Conservation (phyloP, 768 basidiomycete genomes). For the Mycena leptocephala region DNA sequence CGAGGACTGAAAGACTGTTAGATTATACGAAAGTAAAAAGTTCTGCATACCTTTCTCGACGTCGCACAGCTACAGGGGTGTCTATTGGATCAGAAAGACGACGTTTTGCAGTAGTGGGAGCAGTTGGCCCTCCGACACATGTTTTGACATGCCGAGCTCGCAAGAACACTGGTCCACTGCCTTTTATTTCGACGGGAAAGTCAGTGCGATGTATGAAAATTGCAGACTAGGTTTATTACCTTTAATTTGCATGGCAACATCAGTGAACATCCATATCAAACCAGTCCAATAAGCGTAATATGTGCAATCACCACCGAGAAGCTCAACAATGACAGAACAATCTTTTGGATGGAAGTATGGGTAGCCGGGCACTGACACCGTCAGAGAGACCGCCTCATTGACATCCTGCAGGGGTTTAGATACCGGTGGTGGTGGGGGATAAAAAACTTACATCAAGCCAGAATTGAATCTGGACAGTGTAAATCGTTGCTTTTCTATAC, state of each 20-base stretch:
- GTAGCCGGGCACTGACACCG: not conserved
- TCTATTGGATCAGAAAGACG: too few species aligned
- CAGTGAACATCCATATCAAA: not conserved
- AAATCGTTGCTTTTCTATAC: not conserved
- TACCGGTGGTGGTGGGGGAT: not conserved
- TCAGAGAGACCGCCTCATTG: not conserved
- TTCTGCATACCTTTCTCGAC: too few species aligned
- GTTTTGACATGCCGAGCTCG: not conserved
- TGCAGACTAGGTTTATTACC: too few species aligned
- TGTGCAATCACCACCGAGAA: not conserved
- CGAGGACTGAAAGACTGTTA: too few species aligned
- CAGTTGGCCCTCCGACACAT: not conserved
- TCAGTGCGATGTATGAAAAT: too few species aligned
- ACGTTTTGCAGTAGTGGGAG: too few species aligned
- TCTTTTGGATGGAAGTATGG: not conserved
- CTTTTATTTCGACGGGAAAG: not conserved
- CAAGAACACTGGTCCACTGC: not conserved
- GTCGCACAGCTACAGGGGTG: too few species aligned
- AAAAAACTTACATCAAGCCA: not conserved
- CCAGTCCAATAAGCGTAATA: not conserved
- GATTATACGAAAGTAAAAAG: too few species aligned
- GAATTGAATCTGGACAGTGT: not conserved
- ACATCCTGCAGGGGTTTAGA: not conserved
- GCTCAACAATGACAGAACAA: not conserved
- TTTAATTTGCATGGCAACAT: too few species aligned